Evolutionary conservation across 2,329 filamentous ascomycete species (phyloP), one percentile per base, ranked within the genome.

Genomic region (Bipolaris victoriae): DNA sequence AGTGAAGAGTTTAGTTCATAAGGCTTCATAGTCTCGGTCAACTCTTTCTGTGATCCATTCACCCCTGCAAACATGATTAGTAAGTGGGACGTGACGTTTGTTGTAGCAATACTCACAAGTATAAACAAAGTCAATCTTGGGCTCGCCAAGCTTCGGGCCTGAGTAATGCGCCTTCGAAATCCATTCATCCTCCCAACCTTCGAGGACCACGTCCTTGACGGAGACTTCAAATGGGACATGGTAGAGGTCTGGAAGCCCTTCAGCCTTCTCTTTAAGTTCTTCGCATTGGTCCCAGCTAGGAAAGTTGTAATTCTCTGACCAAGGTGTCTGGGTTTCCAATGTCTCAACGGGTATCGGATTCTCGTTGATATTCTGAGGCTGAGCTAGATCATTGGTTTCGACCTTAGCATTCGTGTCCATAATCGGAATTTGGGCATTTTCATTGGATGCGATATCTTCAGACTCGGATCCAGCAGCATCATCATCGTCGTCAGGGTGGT

Each of bases 131-230:
- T 80, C 78, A 54, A 80, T 78, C 49, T 76, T 78, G 11, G 78
- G 72, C 57, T 80, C 78, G 2, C 63, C 54, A 26, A 79, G 60
- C 29, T 67, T 70, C 13, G 69, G 64, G 7, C 65, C 68, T 33
- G 73, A 63, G 52, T 74, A 78, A 11, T 65, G 60, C 5, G 72
- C 77, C 0, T 73, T 66, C 9, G 77, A 65, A 49, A 78, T 75
- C 78, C 78, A 80, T 10, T 75, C 66, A 52, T 79, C 78, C 57
- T 80, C 77, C 78, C 78, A 79, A 3, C 76, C 77, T 35, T 76
- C 68, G n/a, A 80, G 61, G 20, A 64, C 57, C 6, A 79, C 65
- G 50, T 79, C 76, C 31, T 62, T 15, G 9, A 20, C 18, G 18
- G 26, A 45, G 5, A 44, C 39, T 20, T 45, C 22, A 10, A 43